Evolutionary conservation across 371 early-diverging fungal genomes (phyloP).

Genomic region (Lichtheimia hyalospora): DNA sequence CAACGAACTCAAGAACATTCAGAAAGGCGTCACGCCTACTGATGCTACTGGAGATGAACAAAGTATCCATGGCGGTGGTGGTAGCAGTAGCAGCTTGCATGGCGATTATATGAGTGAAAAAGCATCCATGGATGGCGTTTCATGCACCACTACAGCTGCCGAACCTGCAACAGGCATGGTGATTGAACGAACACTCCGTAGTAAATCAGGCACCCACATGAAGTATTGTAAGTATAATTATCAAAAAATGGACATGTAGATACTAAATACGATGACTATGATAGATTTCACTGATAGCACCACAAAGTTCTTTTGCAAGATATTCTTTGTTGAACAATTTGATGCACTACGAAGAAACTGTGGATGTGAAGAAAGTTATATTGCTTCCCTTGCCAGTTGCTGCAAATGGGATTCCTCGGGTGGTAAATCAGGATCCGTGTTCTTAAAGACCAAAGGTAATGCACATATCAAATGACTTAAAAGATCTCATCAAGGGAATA

Average conservation of each 20-base stretch:
- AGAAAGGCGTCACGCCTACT: neutral
- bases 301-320: constrained; percentile 81
- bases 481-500: neutral
- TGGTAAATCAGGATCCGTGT: constrained; percentile 93
- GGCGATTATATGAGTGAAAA: constrained; percentile 2
- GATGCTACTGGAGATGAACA: constrained; percentile 1
- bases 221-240: constrained; percentile 63
- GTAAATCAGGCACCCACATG: constrained; percentile 65
- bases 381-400: constrained; percentile 89
- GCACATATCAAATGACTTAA: too few relatives aligned
- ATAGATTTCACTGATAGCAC: constrained; percentile 74
- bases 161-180: constrained; percentile 25
- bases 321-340: constrained; percentile 94
- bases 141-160: neutral
- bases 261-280: neutral
- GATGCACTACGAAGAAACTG: constrained; percentile 87
- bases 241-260: too few relatives aligned
- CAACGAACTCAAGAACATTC: constrained; percentile 29
- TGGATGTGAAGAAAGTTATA: constrained; percentile 80
- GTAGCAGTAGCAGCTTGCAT: constrained; percentile 33
- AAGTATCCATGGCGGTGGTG: neutral
- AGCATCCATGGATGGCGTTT: constrained; percentile 1
- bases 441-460: constrained; percentile 81
- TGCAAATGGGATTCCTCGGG: constrained; percentile 85
- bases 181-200: constrained; percentile 61